Evolutionary conservation across 192 early-diverging fungal species (phyloP), one percentile per base, ranked within the genome.

Genomic region (Coemansia sp.): DNA sequence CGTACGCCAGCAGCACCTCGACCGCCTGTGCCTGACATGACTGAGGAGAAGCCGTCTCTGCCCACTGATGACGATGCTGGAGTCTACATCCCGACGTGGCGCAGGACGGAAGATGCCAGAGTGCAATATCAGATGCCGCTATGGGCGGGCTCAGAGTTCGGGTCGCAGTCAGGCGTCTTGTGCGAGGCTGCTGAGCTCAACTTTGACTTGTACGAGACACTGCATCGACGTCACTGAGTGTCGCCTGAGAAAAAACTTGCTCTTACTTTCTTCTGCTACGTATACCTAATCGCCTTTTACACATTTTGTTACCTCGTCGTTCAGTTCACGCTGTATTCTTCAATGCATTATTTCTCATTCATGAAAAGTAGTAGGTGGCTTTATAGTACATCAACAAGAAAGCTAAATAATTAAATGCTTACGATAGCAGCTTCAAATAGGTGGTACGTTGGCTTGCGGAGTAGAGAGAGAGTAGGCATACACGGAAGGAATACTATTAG

Each of bases 81-180:
- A 11, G 75, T 82, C 58, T 82, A 82, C 32, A 82, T 82, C 41
- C 80, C 80, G 3, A 82, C 72, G 3, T 82, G 80, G 80, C 75
- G 80, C 32, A 55, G 59, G 23, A 36, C 72, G 1, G 58, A 74
- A 2, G 63, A 64, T 1, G 41, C 68, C 32, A 14, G 39, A 3
- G 42, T 38, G 2, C 42, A 63, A 14, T 48, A 25, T 8, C 34
- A 42, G 23, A 48, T 62, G 55, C 72, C 80, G 45, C 63, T 76
- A 2, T 75, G 80, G 72, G 69, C 71, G 1, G 75, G 61, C 19
- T 27, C 45, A 1, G 67, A 82, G 62, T 74, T 63, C 37, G 80
- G 64, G 1, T 58, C 55, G 42, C 72, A 82, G 66, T 72, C 80
- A 11, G 80, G 72, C 2, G 36, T 77, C 12, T 46, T 82, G 50